These are phyloP conservation scores for Scleromitrula shiraiana DNA, from an alignment of 2,329 filamentous ascomycete genomes.

Conservation along the genomic window DNA sequence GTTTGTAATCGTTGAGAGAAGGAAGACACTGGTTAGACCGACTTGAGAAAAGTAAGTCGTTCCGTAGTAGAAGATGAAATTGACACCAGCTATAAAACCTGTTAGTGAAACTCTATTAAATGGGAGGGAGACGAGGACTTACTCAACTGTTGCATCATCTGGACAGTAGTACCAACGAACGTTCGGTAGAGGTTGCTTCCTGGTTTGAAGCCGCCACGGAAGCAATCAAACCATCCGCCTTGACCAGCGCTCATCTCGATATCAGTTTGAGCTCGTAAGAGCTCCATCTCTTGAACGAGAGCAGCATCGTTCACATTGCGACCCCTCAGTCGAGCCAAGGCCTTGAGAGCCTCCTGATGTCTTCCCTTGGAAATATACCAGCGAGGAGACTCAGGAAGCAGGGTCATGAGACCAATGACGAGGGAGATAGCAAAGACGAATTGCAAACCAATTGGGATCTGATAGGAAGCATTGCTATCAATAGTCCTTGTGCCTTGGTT, in stretches of 20 bases:
- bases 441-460: slow-evolving; percentile 73
- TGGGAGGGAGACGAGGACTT: slow-evolving; percentile 13
- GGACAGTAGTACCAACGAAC: slow-evolving; percentile 63
- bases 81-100: slow-evolving; percentile 61
- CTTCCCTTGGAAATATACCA: slow-evolving; percentile 31
- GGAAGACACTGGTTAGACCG: slow-evolving; percentile 57
- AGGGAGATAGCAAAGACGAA: slow-evolving; percentile 54
- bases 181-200: slow-evolving; percentile 64
- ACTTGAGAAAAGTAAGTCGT: slow-evolving; percentile 88
- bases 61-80: slow-evolving; percentile 86
- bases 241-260: slow-evolving; percentile 42
- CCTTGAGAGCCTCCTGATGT: slow-evolving; percentile 39
- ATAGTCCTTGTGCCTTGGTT: slow-evolving; percentile 61
- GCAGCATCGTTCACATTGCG: slow-evolving; percentile 41
- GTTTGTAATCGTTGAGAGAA: slow-evolving; percentile 75
- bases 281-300: background rate
- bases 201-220: slow-evolving; percentile 50
- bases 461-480: slow-evolving; percentile 58
- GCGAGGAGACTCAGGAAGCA: slow-evolving; percentile 30
- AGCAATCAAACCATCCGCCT: slow-evolving; percentile 67
- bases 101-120: background rate
- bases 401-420: slow-evolving; percentile 15
- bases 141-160: slow-evolving; percentile 70
- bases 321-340: slow-evolving; percentile 58
- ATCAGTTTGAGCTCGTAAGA: background rate